Evolutionary conservation across 2,329 filamentous ascomycete genomes (phyloP).

Genomic region (Neocucurbitaria cava): DNA sequence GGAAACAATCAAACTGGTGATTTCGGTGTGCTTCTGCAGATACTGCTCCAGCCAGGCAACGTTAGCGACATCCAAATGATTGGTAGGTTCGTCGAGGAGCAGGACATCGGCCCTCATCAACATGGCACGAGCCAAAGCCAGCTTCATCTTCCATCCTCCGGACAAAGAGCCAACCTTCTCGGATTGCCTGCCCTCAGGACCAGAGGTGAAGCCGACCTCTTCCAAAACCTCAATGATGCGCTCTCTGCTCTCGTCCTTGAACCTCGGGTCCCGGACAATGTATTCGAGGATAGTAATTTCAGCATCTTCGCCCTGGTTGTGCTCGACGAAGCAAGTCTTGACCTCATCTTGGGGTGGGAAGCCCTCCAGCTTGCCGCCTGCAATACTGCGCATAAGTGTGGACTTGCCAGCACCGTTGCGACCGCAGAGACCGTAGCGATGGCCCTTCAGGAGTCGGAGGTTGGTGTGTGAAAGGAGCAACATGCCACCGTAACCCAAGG

Average conservation of each 20-base stretch:
- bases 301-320: constrained; percentile 98
- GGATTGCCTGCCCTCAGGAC: constrained; percentile 85
- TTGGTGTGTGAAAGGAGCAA: constrained; percentile 95
- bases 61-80: constrained; percentile 95
- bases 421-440: constrained; percentile 95
- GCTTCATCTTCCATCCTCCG: constrained; percentile 99
- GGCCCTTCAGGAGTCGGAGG: constrained; percentile 90
- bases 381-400: constrained; percentile 97
- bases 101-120: constrained; percentile 95
- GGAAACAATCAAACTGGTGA: constrained; percentile 95
- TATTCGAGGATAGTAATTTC: constrained; percentile 96
- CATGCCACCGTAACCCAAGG: constrained; percentile 97
- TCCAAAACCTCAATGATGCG: constrained; percentile 83
- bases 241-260: constrained; percentile 77
- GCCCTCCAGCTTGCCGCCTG: constrained; percentile 93
- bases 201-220: constrained; percentile 92
- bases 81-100: constrained; percentile 96
- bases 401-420: constrained; percentile 98
- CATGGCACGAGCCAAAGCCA: constrained; percentile 95
- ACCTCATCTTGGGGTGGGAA: constrained; percentile 93
- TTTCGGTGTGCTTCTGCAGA: constrained; percentile 92
- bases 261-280: constrained; percentile 85
- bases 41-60: constrained; percentile 97
- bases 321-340: constrained; percentile 96
- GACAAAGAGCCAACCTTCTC: constrained; percentile 93